Evolutionary conservation across 257 asterid species (phyloP).

Genomic region (Solanum megistacrolobum): DNA sequence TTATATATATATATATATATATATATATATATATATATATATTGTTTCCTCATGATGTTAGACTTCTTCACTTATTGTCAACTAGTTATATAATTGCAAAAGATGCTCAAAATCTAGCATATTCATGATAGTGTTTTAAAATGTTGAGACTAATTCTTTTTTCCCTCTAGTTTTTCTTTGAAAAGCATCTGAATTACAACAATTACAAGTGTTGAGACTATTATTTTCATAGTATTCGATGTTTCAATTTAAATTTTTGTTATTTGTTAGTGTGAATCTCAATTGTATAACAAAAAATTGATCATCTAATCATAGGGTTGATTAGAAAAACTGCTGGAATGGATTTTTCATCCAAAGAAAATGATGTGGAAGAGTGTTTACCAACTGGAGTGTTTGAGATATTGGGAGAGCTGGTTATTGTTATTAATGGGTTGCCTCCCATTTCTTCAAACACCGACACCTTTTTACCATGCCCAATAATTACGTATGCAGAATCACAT

Average conservation of each 20-base stretch:
- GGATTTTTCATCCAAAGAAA: slow-evolving; percentile 18
- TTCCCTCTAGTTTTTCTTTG: no score
- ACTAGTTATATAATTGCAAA: no score
- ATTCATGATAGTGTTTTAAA: no score
- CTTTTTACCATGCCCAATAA: slow-evolving; percentile 3
- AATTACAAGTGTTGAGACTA: not conserved
- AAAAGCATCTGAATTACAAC: not conserved
- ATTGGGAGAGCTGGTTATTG: slow-evolving; percentile 50
- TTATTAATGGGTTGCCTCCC: slow-evolving; percentile 37
- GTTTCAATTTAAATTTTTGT: not conserved
- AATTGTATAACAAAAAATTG: not conserved
- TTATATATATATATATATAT: no score
- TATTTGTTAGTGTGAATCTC: not conserved
- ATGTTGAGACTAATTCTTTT: no score
- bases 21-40: no score
- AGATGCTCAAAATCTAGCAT: no score
- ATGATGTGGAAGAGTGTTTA: slow-evolving; percentile 12
- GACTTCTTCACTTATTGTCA: no score
- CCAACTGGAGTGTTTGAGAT: slow-evolving; percentile 20
- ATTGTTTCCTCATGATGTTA: no score
- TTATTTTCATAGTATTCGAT: not conserved
- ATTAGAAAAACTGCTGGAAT: slow-evolving; percentile 5
- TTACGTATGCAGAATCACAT: slow-evolving; percentile 5
- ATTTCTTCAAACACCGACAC: slow-evolving; percentile 7
- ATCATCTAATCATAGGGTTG: not conserved